Percentiles rank a stretch among this genome's conserved stretches.
phyloP scores from a whole-genome alignment of 169 alveolate genomes.

The Plasmodium vinckei region DNA sequence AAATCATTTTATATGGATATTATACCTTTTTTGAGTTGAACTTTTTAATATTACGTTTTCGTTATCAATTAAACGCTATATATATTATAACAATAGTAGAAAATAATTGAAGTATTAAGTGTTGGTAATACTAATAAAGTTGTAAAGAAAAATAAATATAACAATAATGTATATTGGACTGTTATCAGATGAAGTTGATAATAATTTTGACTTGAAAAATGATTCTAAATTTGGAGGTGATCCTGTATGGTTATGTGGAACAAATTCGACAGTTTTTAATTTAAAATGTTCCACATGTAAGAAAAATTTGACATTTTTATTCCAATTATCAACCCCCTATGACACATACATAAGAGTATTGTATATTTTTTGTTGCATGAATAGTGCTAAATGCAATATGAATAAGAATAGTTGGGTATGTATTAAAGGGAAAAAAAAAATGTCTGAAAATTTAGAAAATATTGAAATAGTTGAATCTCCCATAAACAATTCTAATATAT shows the following conservation, averaged over 20 bases:
- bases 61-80: no score
- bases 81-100: no score
- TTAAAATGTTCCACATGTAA: constrained; percentile 58
- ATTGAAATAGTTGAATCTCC: neutral
- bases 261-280: constrained; percentile 29
- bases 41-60: no score
- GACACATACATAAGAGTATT: constrained; percentile 62
- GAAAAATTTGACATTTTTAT: constrained; percentile 48
- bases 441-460: constrained; percentile 12
- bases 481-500: neutral
- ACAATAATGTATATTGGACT: constrained; percentile 57
- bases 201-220: constrained; percentile 51
- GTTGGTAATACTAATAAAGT: no score
- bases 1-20: no score
- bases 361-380: constrained; percentile 59
- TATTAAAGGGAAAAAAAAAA: constrained; percentile 57
- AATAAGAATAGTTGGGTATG: constrained; percentile 65
- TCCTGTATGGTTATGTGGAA: constrained; percentile 67
- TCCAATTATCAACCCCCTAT: constrained; percentile 68
- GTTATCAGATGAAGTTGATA: constrained; percentile 49
- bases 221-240: constrained; percentile 74
- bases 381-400: constrained; percentile 60
- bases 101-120: no score
- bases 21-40: no score
- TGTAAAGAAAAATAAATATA: neutral